These are phyloP conservation scores for Ganoderma lucidum DNA, from an alignment of 1,284 basidiomycete species.

Conservation along the genomic window DNA sequence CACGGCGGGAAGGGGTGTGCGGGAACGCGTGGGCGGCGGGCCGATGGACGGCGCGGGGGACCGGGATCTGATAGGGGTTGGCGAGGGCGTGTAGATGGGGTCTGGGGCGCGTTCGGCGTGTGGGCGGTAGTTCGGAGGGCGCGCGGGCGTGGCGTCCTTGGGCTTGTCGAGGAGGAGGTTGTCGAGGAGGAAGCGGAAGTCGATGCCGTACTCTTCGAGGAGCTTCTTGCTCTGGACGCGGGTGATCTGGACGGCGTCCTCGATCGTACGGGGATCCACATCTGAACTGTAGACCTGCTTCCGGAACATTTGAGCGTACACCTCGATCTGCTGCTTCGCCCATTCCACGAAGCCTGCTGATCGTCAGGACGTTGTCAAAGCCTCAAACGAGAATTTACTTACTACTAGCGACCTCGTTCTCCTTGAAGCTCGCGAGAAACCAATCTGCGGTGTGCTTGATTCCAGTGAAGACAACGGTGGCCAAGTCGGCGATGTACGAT, in stretches of 20 bases:
- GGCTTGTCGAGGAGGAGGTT: slow-evolving; percentile 68
- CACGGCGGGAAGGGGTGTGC: slow-evolving; percentile 35
- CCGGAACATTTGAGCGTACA: slow-evolving; percentile 87
- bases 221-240: slow-evolving; percentile 85
- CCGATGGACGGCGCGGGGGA: slow-evolving; percentile 43
- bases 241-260: slow-evolving; percentile 82
- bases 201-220: slow-evolving; percentile 90
- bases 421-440: slow-evolving; percentile 96
- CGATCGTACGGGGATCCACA: slow-evolving; percentile 69
- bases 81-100: slow-evolving; percentile 38
- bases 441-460: slow-evolving; percentile 98
- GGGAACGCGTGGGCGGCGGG: slow-evolving; percentile 34
- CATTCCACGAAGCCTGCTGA: slow-evolving; percentile 89
- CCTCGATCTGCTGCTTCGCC: slow-evolving; percentile 89
- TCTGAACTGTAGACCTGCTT: slow-evolving; percentile 92
- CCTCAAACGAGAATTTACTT: slow-evolving; percentile 40
- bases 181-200: slow-evolving; percentile 88
- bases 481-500: slow-evolving; percentile 82
- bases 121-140: slow-evolving; percentile 45
- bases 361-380: not conserved
- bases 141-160: slow-evolving; percentile 41
- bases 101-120: slow-evolving; percentile 41
- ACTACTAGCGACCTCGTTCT: slow-evolving; percentile 94
- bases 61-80: slow-evolving; percentile 38
- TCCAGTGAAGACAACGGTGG: slow-evolving; percentile 86